phyloP scores from a whole-genome alignment of 257 asterid genomes.

The Solanum chmielewskii region DNA sequence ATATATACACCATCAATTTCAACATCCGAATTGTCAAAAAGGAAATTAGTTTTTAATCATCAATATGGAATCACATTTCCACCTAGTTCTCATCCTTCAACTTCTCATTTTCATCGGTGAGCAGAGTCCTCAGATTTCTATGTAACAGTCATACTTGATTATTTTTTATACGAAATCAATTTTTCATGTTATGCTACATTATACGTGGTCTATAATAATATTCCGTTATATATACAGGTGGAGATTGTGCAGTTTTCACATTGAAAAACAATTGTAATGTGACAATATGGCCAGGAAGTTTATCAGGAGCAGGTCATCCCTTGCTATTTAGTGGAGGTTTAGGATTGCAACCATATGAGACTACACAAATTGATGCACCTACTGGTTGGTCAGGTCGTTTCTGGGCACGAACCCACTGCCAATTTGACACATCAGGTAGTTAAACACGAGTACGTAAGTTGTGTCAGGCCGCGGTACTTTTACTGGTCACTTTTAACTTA shows the following conservation, averaged over 20 bases:
- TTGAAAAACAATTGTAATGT: conserved; percentile 31
- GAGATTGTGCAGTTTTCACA: conserved; percentile 31
- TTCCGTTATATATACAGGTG: not conserved
- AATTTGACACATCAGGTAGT: conserved; percentile 35
- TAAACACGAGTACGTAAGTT: not conserved
- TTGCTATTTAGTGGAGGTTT: conserved; percentile 38
- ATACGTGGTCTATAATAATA: not conserved
- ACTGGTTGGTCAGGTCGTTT: conserved; percentile 75
- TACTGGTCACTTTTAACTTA: not conserved
- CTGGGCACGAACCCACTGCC: conserved; percentile 62
- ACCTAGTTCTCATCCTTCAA: not conserved
- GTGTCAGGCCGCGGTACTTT: not conserved
- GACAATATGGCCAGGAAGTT: conserved; percentile 55
- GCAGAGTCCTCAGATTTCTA: not conserved
- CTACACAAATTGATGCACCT: conserved; percentile 20
- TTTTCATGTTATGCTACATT: not conserved
- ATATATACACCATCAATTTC: not conserved
- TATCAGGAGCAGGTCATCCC: conserved; percentile 34
- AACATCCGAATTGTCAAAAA: not conserved
- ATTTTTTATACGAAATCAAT: accelerated
- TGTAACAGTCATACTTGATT: not conserved
- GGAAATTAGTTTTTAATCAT: not conserved
- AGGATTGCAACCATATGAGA: conserved; percentile 12
- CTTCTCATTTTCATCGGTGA: not conserved
- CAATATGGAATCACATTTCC: not conserved